phyloP scores from a whole-genome alignment of 805 yeast genomes.

The Metschnikowia corniflorae region DNA sequence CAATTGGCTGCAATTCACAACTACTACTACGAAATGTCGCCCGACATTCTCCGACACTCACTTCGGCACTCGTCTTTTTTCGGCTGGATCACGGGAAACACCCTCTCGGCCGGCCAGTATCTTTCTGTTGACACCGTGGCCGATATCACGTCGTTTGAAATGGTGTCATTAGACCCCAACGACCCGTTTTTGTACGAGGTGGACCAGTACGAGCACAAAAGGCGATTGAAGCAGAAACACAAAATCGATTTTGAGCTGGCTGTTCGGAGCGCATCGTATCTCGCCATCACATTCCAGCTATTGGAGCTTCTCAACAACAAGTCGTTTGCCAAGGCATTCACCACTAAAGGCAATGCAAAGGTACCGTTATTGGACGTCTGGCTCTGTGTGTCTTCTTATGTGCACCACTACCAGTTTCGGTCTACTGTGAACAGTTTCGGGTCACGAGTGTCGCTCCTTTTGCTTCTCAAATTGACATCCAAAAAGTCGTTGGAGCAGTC shows the following conservation, averaged over 20 bases:
- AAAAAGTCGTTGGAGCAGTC: slow-evolving; percentile 1
- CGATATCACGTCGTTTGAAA: slow-evolving; percentile 16
- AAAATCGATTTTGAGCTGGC: slow-evolving; percentile 1
- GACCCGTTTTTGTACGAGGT: slow-evolving; percentile 21
- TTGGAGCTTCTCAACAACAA: slow-evolving; percentile 10
- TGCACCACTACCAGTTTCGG: slow-evolving; percentile 36
- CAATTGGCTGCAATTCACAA: slow-evolving; percentile 24
- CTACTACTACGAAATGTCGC: slow-evolving; percentile 19
- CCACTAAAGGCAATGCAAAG: not conserved
- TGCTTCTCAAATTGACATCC: slow-evolving; percentile 26
- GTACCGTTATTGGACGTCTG: slow-evolving; percentile 24
- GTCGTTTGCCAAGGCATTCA: slow-evolving; percentile 8
- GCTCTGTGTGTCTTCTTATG: slow-evolving; percentile 37
- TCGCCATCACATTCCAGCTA: slow-evolving; percentile 11
- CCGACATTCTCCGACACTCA: slow-evolving; percentile 14
- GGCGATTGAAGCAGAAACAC: slow-evolving; percentile 3
- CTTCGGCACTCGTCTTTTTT: slow-evolving; percentile 15
- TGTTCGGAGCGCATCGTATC: slow-evolving; percentile 12
- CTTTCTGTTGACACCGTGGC: slow-evolving; percentile 17
- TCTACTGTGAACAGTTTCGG: slow-evolving; percentile 22
- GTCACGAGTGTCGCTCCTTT: slow-evolving; percentile 26
- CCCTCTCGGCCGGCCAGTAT: slow-evolving; percentile 12
- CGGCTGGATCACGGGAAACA: slow-evolving; percentile 18
- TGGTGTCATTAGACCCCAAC: slow-evolving; percentile 11
- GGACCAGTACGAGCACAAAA: slow-evolving; percentile 14